Base-by-base conservation (phyloP, 2,329 filamentous ascomycete genomes). In the Alternaria sp. region DNA sequence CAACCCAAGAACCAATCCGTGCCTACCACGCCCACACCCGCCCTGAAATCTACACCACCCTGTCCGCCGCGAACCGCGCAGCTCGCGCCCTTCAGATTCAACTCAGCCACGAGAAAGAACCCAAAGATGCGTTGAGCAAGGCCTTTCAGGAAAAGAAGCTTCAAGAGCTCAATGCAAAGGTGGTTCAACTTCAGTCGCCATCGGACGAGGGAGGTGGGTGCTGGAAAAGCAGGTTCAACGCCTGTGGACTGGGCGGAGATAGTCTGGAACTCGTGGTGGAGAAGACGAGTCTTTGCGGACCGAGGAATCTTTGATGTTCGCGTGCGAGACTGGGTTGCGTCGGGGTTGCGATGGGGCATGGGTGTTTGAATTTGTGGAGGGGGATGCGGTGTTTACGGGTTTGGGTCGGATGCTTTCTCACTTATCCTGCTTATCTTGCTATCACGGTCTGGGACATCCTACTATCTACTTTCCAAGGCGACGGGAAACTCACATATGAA, bases 201-300 rank as follows among this genome's bases (percentile, higher is more conserved):
- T 45, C 21, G 12, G 60, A 61, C 3, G 57, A 55, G 1, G 57
- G 62, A 23, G 63, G 58, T 30, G 62, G 61, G 0, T 75, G 36
- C 32, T 77, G 74, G 75, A 60, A 57, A 13, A 73, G 69, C 43
- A 32, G 62, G 43, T 75, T 77, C 61, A 67, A 72, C 40, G 72
- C 64, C 0, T 43, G 53, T 46, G 73, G 72, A 3, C 13, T 61
- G 3, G 69, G 65, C 3, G 68, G 66, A 2, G 65, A 66, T 12
- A 67, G 46, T 12, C 74, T 71, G 46, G 70, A 75, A 67, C 10
- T 78, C 57, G 36, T 68, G 21, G 72, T 76, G 15, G 67, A 70
- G 49, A 63, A 46, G 50, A 66, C 67, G 7, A 45, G 61, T 1
- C 36, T 78, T 13, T 70, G 64, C 46, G 75, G 75, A n/a, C 73